phyloP scores from a whole-genome alignment of 441 rosid genomes.

The Pelargonium cotyledonis region DNA sequence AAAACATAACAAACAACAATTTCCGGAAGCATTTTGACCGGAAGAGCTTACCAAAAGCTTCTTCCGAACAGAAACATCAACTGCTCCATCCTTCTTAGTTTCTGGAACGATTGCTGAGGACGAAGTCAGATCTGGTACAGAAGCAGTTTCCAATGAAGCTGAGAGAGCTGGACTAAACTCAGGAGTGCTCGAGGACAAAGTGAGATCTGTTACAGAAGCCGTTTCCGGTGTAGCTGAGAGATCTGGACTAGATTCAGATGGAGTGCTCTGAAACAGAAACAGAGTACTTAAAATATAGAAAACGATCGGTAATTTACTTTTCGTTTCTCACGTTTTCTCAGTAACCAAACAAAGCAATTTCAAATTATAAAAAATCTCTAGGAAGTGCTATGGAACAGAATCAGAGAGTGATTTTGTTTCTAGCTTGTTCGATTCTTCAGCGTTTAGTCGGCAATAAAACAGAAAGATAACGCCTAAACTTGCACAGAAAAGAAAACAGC shows the following conservation, averaged over 20 bases:
- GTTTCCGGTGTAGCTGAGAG: no score
- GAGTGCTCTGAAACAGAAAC: neutral
- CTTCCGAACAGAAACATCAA: neutral
- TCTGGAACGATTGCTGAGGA: neutral
- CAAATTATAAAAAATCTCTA: neutral
- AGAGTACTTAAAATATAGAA: neutral
- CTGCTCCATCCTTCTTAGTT: slow-evolving; percentile 1
- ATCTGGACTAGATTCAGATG: neutral
- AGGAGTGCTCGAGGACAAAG: neutral
- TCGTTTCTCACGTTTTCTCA: neutral
- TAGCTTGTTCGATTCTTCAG: neutral
- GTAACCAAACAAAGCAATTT: neutral
- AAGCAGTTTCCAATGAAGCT: neutral
- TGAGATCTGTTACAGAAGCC: no score
- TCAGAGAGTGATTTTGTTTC: neutral
- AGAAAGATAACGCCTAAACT: neutral
- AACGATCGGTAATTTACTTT: neutral
- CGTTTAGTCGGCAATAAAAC: neutral
- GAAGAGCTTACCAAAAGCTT: neutral
- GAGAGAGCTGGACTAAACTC: neutral
- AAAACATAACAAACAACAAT: neutral
- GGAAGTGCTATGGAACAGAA: neutral
- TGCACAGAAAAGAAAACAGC: neutral
- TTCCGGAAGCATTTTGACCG: neutral
- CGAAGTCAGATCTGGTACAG: slow-evolving; percentile 4